Conservation (phyloP, 83 land plant genomes). For the Picea abies region DNA sequence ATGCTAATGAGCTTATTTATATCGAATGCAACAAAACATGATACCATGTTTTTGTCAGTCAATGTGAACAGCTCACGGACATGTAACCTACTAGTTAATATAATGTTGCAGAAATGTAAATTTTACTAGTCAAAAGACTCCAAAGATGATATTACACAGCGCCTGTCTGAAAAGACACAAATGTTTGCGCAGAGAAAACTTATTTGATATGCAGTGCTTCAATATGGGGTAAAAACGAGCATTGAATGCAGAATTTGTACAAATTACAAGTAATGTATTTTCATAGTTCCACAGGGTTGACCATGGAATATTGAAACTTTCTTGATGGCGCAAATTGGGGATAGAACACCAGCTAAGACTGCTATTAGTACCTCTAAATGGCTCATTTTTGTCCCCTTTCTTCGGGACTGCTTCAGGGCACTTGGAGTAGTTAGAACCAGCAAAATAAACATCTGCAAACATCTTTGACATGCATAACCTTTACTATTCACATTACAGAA, state of each 20-base stretch:
- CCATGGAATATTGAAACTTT: no score
- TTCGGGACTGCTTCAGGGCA: no score
- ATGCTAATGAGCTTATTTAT: not conserved
- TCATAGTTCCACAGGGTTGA: no score
- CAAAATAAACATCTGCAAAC: not conserved
- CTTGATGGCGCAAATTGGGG: no score
- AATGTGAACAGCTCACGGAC: not conserved
- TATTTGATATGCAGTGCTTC: no score
- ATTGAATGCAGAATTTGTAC: not conserved
- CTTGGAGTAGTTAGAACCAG: not conserved
- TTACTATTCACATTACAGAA: slow-evolving; percentile 10
- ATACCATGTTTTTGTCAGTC: not conserved
- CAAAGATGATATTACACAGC: not conserved
- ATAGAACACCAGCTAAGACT: no score
- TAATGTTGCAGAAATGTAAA: not conserved
- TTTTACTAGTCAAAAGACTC: not conserved
- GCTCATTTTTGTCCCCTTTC: no score
- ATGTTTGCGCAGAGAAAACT: no score
- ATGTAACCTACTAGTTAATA: not conserved
- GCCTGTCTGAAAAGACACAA: not conserved
- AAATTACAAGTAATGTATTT: not conserved
- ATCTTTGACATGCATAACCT: not conserved
- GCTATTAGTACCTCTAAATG: no score
- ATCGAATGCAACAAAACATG: not conserved
- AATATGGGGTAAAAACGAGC: not conserved